These are phyloP conservation scores for Azolla pinnata DNA, from an alignment of 75 land plant genomes.

Conservation along the genomic window DNA sequence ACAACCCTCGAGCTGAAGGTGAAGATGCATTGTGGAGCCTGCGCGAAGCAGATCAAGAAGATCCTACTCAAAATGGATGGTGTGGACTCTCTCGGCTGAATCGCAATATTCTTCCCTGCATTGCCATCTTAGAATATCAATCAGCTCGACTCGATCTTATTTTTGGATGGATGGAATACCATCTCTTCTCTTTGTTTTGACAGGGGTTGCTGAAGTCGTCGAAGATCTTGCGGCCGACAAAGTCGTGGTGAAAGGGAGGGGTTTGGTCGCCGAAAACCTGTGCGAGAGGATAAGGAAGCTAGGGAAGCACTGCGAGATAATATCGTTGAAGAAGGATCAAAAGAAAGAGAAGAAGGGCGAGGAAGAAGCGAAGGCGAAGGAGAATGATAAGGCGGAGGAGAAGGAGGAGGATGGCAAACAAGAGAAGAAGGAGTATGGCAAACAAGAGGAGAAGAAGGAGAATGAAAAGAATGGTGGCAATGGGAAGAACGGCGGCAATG, in stretches of 20 bases:
- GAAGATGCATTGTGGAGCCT: constrained; percentile 53
- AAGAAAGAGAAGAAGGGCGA: constrained; percentile 28
- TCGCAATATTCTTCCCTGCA: too few relatives aligned
- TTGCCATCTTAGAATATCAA: too few relatives aligned
- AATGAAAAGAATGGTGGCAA: constrained; percentile 10
- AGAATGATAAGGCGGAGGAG: background rate
- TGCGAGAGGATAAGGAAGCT: constrained; percentile 38
- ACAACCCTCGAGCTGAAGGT: constrained; percentile 30
- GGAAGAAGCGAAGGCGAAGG: constrained; percentile 21
- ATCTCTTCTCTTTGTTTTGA: background rate
- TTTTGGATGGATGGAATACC: too few relatives aligned
- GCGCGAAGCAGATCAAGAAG: constrained; percentile 39
- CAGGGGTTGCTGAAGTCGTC: constrained; percentile 40
- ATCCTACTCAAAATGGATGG: constrained; percentile 39
- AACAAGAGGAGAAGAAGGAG: constrained; percentile 13
- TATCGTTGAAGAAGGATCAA: constrained; percentile 10
- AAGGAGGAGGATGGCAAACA: constrained; percentile 3
- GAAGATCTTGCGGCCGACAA: constrained; percentile 37
- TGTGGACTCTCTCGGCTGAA: constrained; percentile 2
- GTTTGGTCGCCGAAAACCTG: constrained; percentile 38
- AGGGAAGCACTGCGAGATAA: constrained; percentile 31
- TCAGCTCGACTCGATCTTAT: background rate
- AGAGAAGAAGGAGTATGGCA: constrained; percentile 9
- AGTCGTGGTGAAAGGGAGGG: constrained; percentile 44
- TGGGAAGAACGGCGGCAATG: constrained; percentile 1